Evolutionary conservation across 2,329 filamentous ascomycete species (phyloP).

Genomic region (Microcera coccophila): DNA sequence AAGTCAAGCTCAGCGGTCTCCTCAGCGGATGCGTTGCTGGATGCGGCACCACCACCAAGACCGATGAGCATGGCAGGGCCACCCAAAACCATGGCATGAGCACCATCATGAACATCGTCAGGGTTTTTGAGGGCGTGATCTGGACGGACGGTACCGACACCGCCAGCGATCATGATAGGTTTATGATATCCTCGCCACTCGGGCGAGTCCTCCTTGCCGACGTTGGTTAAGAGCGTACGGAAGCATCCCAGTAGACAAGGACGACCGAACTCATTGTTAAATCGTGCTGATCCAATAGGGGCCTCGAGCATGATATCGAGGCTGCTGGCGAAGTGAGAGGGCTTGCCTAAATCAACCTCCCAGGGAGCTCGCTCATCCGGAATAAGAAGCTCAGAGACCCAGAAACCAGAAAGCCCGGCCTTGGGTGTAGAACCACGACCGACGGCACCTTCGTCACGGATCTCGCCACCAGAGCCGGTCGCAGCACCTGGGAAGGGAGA

Average conservation of each 20-base stretch:
- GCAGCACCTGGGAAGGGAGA: slow-evolving; percentile 90
- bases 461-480: slow-evolving; percentile 92
- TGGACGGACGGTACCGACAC: slow-evolving; percentile 86
- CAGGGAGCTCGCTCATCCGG: slow-evolving; percentile 79
- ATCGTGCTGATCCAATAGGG: slow-evolving; percentile 88
- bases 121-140: slow-evolving; percentile 85
- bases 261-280: slow-evolving; percentile 97
- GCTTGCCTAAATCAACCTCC: slow-evolving; percentile 88
- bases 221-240: slow-evolving; percentile 72
- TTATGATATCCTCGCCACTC: slow-evolving; percentile 94
- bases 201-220: slow-evolving; percentile 43
- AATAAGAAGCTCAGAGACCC: slow-evolving; percentile 89
- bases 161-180: slow-evolving; percentile 97
- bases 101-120: slow-evolving; percentile 75
- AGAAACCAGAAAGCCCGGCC: slow-evolving; percentile 87
- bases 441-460: slow-evolving; percentile 91
- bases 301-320: slow-evolving; percentile 97
- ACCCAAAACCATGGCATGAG: slow-evolving; percentile 86
- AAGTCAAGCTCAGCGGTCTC: slow-evolving; percentile 91
- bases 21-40: slow-evolving; percentile 83
- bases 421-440: slow-evolving; percentile 90
- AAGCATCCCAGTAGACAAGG: slow-evolving; percentile 88
- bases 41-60: slow-evolving; percentile 90
- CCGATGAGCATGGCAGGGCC: slow-evolving; percentile 98
- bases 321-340: slow-evolving; percentile 86